Evolutionary conservation across 2,329 filamentous ascomycete genomes (phyloP), one percentile per base, ranked within the genome.

Genomic region (Karstenula rhodostoma): DNA sequence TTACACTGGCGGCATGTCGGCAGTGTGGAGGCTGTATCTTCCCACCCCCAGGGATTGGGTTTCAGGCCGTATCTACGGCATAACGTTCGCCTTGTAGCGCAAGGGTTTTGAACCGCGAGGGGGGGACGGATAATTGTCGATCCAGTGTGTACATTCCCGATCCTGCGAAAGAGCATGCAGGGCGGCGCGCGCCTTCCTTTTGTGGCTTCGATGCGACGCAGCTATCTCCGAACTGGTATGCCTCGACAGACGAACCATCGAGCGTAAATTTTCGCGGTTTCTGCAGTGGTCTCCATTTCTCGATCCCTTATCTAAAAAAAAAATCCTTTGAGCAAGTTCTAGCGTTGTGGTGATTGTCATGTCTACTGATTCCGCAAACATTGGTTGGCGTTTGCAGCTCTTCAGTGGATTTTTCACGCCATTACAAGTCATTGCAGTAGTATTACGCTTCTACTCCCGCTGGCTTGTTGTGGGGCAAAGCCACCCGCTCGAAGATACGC

Each of bases 401-500:
- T 49, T 49, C 47, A 32, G 17, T 32, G 47, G 47, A 3, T 32
- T 49, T 19, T 49, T 49, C 19, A 32, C 25, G 12, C 47, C 47
- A 12, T 33, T 49, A 8, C 9, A 32, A 19, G 47, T 49, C 27
- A 19, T 49, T 12, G 25, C 47, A 33, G 47, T 49, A 12, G 47
- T 4, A 6, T 32, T 49, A 27, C 47, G 47, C 47, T 49, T 49
- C 15, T 49, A 49, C n/a, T 32, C 47, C 10, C 47, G 47, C 9
- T 49, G 47, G 47, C 25, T 49, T 9, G 47, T 49, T 19, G 47
- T 49, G 27, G 47, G 47, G 9, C 47, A 49, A 15, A 49, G 47
- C 15, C 47, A 49, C 19, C 47, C 47, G n/a, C 47, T 49, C 17
- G 47, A 49, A 33, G 47, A 49, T 49, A 17, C 17, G 12, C 47